These are phyloP conservation scores for Cudoniella acicularis DNA, from an alignment of 495 filamentous ascomycete species.

Conservation along the genomic window DNA sequence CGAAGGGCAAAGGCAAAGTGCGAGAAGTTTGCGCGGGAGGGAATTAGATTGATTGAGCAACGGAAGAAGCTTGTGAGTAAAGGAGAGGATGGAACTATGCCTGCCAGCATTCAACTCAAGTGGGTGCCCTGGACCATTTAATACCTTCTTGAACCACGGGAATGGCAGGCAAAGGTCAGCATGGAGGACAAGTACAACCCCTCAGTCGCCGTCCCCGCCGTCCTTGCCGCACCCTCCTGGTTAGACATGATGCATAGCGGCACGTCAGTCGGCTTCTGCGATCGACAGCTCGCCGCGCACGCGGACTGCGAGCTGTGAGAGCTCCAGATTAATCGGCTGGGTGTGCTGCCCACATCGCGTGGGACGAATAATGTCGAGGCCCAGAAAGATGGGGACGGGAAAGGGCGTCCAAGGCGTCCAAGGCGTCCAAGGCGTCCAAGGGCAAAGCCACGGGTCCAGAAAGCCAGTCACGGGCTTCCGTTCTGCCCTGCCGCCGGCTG, in stretches of 20 bases:
- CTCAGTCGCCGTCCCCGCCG: background rate
- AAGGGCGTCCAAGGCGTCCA: no score
- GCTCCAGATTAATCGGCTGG: background rate
- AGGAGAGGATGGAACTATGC: no score
- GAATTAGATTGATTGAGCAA: background rate
- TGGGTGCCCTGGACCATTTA: no score
- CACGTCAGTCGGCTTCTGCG: constrained; percentile 1
- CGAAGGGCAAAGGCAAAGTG: no score
- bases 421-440: no score
- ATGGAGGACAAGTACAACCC: no score
- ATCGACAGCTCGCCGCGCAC: background rate
- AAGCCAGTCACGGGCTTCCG: no score
- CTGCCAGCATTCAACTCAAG: no score
- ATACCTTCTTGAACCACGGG: background rate
- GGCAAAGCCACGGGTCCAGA: no score
- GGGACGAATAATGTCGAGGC: background rate
- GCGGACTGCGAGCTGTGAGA: background rate
- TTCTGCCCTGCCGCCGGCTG: no score
- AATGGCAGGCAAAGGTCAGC: background rate
- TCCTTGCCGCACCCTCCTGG: background rate
- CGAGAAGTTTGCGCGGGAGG: no score
- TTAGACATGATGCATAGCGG: background rate
- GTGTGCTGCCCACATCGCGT: background rate
- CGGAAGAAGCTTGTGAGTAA: no score
- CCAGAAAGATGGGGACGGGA: background rate